A percentile compares a stretch with the other conserved stretches of the same genome.
Conservation (phyloP, 1,139 yeast species). For the Zygosaccharomyces pseudobailii region DNA sequence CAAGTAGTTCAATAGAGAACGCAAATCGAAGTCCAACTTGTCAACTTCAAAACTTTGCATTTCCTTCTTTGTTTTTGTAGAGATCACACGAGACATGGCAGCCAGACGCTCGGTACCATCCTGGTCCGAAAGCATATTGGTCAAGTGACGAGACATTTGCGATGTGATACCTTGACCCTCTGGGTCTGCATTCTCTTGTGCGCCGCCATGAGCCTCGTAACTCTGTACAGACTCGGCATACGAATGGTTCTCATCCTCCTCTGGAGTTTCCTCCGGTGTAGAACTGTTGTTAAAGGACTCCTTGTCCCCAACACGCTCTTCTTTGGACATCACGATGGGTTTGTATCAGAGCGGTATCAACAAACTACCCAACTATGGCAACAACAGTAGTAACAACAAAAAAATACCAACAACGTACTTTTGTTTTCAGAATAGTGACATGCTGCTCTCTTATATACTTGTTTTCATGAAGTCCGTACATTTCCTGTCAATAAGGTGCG, state of each 20-base stretch:
- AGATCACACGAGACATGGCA: constrained; percentile 40
- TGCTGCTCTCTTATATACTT: not conserved
- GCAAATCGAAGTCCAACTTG: constrained; percentile 40
- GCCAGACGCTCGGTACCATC: constrained; percentile 38
- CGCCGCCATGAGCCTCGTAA: constrained; percentile 8
- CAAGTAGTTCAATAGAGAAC: constrained; percentile 38
- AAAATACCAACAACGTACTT: not conserved
- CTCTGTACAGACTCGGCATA: constrained; percentile 21
- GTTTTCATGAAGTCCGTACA: not conserved
- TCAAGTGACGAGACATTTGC: constrained; percentile 31
- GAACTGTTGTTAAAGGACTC: constrained; percentile 9
- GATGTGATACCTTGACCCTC: constrained; percentile 27
- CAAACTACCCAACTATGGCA: no score
- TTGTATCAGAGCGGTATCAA: not conserved
- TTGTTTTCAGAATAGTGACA: not conserved
- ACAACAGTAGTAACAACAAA: no score
- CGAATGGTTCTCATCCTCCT: constrained; percentile 15
- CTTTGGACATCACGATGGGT: constrained; percentile 11
- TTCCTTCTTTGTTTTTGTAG: constrained; percentile 38
- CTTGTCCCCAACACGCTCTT: constrained; percentile 12
- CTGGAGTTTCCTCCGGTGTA: not conserved
- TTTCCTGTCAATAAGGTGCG: no score
- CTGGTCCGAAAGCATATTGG: constrained; percentile 30
- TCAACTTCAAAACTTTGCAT: constrained; percentile 38
- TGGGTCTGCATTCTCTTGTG: constrained; percentile 10